A percentile compares a stretch with the other conserved stretches of the same genome.
Conservation (phyloP, 1,139 yeast species). For the Trichomonascaceae sp. region DNA sequence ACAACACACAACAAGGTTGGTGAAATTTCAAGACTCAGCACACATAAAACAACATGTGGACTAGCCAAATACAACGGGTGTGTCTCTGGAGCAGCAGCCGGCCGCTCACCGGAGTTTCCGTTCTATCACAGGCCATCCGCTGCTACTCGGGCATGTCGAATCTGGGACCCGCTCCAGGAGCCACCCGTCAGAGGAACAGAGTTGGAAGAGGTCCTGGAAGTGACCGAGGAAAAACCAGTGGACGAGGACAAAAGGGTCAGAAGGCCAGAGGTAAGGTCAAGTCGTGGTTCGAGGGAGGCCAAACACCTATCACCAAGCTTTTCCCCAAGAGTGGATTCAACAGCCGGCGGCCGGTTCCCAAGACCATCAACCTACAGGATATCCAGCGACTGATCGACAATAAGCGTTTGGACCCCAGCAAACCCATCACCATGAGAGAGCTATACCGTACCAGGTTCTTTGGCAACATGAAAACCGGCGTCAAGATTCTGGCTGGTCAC, state of each 20-base stretch:
- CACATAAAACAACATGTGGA: no score
- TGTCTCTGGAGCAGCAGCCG: no score
- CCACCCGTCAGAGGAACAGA: constrained; percentile 39
- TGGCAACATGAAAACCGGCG: constrained; percentile 61
- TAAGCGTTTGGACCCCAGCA: constrained; percentile 35
- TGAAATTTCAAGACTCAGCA: no score
- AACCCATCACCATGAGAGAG: constrained; percentile 60
- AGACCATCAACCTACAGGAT: constrained; percentile 41
- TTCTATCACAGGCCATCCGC: neutral
- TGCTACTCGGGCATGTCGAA: constrained; percentile 11
- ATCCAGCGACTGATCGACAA: constrained; percentile 34
- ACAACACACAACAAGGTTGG: no score
- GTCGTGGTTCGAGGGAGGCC: constrained; percentile 98
- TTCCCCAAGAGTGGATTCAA: constrained; percentile 88
- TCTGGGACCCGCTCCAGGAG: constrained; percentile 21
- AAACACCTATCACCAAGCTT: constrained; percentile 79
- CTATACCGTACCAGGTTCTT: constrained; percentile 58
- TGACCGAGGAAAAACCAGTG: constrained; percentile 80
- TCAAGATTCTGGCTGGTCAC: constrained; percentile 66
- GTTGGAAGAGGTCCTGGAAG: constrained; percentile 97
- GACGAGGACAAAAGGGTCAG: constrained; percentile 98
- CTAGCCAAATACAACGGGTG: no score
- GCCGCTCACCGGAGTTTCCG: neutral
- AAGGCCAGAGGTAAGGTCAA: constrained; percentile 88
- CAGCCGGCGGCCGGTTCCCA: constrained; percentile 21